A percentile compares a stretch with the other conserved stretches of the same genome.
Conservation (phyloP, 805 yeast species). For the Wickerhamomyces chambardii region DNA sequence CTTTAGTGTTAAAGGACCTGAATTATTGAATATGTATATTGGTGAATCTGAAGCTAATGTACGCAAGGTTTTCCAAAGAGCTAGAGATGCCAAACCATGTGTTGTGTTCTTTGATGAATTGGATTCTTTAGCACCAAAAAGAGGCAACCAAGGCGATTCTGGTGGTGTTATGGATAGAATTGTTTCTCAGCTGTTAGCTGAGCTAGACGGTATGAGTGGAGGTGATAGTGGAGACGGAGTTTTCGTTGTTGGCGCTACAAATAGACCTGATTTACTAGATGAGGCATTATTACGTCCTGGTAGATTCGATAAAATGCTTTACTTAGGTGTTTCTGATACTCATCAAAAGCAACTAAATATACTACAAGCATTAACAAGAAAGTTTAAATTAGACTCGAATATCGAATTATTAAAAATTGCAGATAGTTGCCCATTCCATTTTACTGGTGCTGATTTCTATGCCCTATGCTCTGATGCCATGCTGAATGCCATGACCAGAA, state of each 20-base stretch:
- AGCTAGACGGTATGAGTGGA: conserved; percentile 92
- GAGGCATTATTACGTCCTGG: conserved; percentile 93
- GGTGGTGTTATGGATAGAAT: conserved; percentile 99
- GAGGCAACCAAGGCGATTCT: conserved; percentile 98
- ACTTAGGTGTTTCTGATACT: conserved; percentile 88
- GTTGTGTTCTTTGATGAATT: conserved; percentile 96
- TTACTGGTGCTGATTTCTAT: conserved; percentile 96
- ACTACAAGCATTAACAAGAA: conserved; percentile 80
- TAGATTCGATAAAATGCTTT: conserved; percentile 90
- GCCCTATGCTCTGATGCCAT: conserved; percentile 94
- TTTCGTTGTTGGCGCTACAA: conserved; percentile 98
- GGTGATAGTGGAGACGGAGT: conserved; percentile 78
- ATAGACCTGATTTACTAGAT: conserved; percentile 90
- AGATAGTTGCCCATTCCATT: conserved; percentile 72
- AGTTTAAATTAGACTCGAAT: conserved; percentile 52
- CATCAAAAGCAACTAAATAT: conserved; percentile 83
- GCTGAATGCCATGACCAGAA: conserved; percentile 92
- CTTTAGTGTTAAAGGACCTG: conserved; percentile 97
- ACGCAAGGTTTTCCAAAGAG: conserved; percentile 85
- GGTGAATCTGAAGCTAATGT: conserved; percentile 99
- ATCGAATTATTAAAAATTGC: conserved; percentile 58
- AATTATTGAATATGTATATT: conserved; percentile 91
- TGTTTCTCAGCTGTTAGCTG: conserved; percentile 91
- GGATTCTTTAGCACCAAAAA: conserved; percentile 96
- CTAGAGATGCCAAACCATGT: conserved; percentile 96